Evolutionary conservation across 108 stramenopile species (phyloP).

Genomic region (Phaeodactylum tricornutum): DNA sequence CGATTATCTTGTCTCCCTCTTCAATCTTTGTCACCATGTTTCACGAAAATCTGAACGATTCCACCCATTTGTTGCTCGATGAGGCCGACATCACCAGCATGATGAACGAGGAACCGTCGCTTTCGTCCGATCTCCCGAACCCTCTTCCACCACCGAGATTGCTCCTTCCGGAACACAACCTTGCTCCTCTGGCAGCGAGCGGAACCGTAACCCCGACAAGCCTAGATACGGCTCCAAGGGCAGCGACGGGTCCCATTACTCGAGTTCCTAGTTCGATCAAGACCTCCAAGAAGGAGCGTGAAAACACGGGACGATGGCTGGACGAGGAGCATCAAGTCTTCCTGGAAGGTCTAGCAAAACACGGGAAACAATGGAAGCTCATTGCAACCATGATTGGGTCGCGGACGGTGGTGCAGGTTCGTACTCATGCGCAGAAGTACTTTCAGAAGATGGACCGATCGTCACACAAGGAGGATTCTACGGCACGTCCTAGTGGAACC

Average conservation of each 20-base stretch:
- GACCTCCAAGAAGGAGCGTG: background rate
- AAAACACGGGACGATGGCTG: constrained; percentile 72
- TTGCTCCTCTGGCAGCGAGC: too few species aligned
- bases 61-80: too few species aligned
- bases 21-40: too few species aligned
- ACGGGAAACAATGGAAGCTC: constrained; percentile 75
- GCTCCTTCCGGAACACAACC: too few species aligned
- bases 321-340: constrained; percentile 61
- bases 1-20: too few species aligned
- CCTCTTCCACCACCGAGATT: too few species aligned
- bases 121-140: too few species aligned
- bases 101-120: too few species aligned
- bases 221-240: too few species aligned
- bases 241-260: constrained; percentile 3
- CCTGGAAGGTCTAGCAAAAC: constrained; percentile 48
- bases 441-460: constrained; percentile 46
- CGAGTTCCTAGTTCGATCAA: background rate
- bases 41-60: too few species aligned
- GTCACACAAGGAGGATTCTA: background rate
- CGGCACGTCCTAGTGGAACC: constrained; percentile 2
- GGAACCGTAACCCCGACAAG: too few species aligned
- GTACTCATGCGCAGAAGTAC: constrained; percentile 84
- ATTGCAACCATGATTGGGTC: constrained; percentile 56
- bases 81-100: too few species aligned
- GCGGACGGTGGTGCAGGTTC: constrained; percentile 68